Conservation (phyloP, 2,329 filamentous ascomycete genomes). For the Elsinoe fawcettii region DNA sequence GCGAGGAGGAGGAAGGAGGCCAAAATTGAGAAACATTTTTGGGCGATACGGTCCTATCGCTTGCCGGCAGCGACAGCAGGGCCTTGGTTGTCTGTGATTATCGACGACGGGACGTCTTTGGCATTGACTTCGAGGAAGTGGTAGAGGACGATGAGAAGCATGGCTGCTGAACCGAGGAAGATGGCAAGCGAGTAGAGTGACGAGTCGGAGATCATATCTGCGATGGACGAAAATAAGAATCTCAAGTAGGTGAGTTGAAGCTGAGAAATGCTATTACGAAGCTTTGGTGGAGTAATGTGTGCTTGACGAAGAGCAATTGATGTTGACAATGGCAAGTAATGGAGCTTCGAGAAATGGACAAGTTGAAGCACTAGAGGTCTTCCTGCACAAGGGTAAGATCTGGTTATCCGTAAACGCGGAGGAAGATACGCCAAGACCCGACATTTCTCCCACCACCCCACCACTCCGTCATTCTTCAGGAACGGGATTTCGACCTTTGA, state of each 20-base stretch:
- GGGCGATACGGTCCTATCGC: background rate
- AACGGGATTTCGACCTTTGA: conserved; percentile 1
- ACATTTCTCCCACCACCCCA: background rate
- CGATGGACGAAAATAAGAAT: background rate
- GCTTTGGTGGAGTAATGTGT: background rate
- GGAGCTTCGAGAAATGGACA: conserved; percentile 1
- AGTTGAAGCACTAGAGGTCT: conserved; percentile 1
- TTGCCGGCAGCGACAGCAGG: background rate
- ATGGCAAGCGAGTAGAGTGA: conserved; percentile 87
- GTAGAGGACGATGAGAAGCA: conserved; percentile 90
- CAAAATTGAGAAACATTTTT: background rate
- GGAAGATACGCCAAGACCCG: background rate
- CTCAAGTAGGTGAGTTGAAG: background rate
- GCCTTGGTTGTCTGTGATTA: background rate
- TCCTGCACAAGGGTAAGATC: conserved; percentile 1
- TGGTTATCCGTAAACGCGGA: background rate
- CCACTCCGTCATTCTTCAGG: conserved; percentile 11
- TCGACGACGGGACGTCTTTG: conserved; percentile 40
- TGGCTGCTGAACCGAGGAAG: conserved; percentile 80
- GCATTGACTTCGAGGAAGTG: conserved; percentile 95
- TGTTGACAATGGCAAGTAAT: background rate
- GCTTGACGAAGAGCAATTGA: background rate
- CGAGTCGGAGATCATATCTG: conserved; percentile 86
- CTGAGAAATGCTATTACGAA: background rate
- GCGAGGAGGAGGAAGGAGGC: background rate